Base-by-base conservation (phyloP, 2,329 filamentous ascomycete species). In the Mycosphaerelloides madeirae region DNA sequence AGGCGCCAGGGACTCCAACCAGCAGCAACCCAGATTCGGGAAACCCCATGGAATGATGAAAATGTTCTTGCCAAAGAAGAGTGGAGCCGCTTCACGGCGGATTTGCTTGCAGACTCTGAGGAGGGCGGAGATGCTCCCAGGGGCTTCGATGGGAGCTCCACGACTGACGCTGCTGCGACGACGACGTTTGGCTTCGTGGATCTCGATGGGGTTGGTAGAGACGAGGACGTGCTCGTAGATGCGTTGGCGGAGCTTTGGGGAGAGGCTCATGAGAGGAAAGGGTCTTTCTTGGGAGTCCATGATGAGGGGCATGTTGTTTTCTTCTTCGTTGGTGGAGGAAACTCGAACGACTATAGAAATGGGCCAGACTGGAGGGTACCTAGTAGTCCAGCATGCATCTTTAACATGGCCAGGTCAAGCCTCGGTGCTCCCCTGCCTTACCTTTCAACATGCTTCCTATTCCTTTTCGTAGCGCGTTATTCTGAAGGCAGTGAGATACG, bases 41-140 rank as follows among this genome's bases (percentile, higher is more conserved):
- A 49, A 50, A 5, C 44, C 48, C 48, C 48, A 50, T 2, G 47
- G 50, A 3, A 50, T 41, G 9, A 49, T 28, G 33, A 50, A 50
- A 3, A 40, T 50, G 39, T 49, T 50, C 14, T 29, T 19, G n/a
- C 28, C 19, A 19, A 46, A 53, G 33, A 48, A 47, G 5, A 48
- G 29, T 0, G 50, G 44, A 8, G 50, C 46, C 3, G 49, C 49
- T 46, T 51, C 49, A 33, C 31, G 25, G 6, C 49, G 46, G 22
- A 51, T 46, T 16, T 48, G 45, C 13, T 41, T 44, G 42, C 42
- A 45, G n/a, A 40, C 31, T 15, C 46, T 43, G 3, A 50, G 47
- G 13, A 52, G 35, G 13, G 46, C 40, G 19, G 43, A 46, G 20
- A 46, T 36, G 9, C 49, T 38, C 2, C 31, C 31, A 7, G 38